Conservation (phyloP, 2,329 filamentous ascomycete species). For the Leptographium flavum region DNA sequence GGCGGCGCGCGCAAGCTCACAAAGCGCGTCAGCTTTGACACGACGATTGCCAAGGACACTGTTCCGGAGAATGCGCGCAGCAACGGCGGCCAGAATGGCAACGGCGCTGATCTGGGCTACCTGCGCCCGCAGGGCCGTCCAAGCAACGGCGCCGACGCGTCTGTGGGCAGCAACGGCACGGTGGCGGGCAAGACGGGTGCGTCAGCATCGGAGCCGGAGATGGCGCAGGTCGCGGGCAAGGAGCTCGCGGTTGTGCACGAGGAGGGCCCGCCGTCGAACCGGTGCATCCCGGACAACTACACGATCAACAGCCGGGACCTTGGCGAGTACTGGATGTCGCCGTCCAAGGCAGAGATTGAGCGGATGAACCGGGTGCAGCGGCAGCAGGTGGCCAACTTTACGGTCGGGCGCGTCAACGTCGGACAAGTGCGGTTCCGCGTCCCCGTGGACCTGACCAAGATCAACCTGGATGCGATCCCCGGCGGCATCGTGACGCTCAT, state of each 20-base stretch:
- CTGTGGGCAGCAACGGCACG: slow-evolving; percentile 17
- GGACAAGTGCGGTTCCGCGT: slow-evolving; percentile 72
- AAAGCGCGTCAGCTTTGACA: slow-evolving; percentile 89
- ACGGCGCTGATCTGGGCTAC: slow-evolving; percentile 44
- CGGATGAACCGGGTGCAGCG: slow-evolving; percentile 70
- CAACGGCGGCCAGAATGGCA: slow-evolving; percentile 19
- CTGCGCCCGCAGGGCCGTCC: slow-evolving; percentile 35
- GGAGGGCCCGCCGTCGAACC: slow-evolving; percentile 25
- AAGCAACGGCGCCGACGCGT: slow-evolving; percentile 24
- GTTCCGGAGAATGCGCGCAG: slow-evolving; percentile 8
- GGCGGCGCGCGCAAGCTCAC: slow-evolving; percentile 40
- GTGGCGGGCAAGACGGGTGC: slow-evolving; percentile 5
- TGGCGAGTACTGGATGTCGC: slow-evolving; percentile 79
- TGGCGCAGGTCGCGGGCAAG: slow-evolving; percentile 58
- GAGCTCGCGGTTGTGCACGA: slow-evolving; percentile 72
- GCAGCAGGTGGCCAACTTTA: slow-evolving; percentile 58
- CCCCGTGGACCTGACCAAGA: slow-evolving; percentile 66
- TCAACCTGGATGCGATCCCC: slow-evolving; percentile 69
- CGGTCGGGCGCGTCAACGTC: slow-evolving; percentile 68
- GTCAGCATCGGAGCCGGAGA: slow-evolving; percentile 29
- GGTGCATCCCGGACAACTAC: slow-evolving; percentile 12
- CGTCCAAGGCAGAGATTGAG: slow-evolving; percentile 58
- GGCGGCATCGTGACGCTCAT: slow-evolving; percentile 63
- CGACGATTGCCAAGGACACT: slow-evolving; percentile 33
- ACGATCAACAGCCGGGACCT: slow-evolving; percentile 19